phyloP scores from a whole-genome alignment of 2,329 filamentous ascomycete genomes.

The Rutstroemia sydowiana region DNA sequence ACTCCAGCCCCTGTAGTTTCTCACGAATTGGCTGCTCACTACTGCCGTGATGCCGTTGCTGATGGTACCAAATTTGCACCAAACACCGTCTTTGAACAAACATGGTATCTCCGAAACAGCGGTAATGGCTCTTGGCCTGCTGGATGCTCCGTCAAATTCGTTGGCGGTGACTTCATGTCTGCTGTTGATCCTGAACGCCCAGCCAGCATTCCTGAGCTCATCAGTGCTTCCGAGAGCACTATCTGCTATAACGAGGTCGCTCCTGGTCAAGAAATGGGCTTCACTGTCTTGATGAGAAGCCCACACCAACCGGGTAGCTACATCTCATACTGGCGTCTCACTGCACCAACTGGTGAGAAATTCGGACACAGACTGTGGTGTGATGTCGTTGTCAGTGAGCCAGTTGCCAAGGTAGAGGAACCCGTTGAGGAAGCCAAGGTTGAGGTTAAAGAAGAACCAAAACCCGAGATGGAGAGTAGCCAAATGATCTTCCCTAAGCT shows the following conservation, averaged over 20 bases:
- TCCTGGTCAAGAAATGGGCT: constrained; percentile 68
- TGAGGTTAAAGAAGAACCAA: constrained; percentile 29
- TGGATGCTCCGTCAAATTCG: constrained; percentile 83
- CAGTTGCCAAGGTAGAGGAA: constrained; percentile 31
- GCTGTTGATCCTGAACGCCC: constrained; percentile 75
- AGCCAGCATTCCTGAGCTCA: constrained; percentile 68
- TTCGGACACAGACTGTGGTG: constrained; percentile 97
- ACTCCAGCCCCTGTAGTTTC: constrained; percentile 23
- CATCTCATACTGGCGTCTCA: constrained; percentile 96
- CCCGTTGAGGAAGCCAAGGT: constrained; percentile 32
- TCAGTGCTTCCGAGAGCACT: constrained; percentile 75
- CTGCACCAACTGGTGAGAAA: constrained; percentile 67
- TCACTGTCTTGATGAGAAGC: constrained; percentile 79
- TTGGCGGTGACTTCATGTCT: constrained; percentile 95
- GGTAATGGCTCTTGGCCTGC: constrained; percentile 75
- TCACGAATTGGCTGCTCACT: constrained; percentile 53
- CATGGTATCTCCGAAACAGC: constrained; percentile 84
- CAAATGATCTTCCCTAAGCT: constrained; percentile 96
- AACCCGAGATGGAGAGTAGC: constrained; percentile 37
- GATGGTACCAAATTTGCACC: constrained; percentile 70
- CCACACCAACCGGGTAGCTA: constrained; percentile 68
- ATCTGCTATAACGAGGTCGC: constrained; percentile 61
- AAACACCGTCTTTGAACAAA: constrained; percentile 74
- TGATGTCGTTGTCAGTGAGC: constrained; percentile 64
- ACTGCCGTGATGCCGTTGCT: constrained; percentile 67